Base-by-base conservation (phyloP, 345 rosid genomes). In the Excoecaria agallocha region DNA sequence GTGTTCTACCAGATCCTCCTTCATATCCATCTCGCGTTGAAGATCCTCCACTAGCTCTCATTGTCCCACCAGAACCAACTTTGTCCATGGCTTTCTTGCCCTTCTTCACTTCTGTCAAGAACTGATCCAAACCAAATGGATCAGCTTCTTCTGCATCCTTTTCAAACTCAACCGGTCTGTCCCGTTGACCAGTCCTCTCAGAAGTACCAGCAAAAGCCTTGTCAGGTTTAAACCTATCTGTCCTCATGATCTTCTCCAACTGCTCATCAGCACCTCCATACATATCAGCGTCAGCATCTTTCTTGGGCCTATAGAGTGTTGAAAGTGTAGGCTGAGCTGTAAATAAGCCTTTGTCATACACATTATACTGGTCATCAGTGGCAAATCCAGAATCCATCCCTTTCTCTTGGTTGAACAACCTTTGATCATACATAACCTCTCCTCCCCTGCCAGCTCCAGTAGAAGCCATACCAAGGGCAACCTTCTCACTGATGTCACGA, bases 331-430 rank as follows among this genome's bases (percentile, higher is more conserved):
- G 86, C 73, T 89, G 97, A 30, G 99, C 93, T 0, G 90, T 89
- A 69, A 95, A 93, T 71, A 95, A 81, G 63, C 99, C 98, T 69
- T 91, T 91, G 71, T 91, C 97, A 17, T 95, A 95, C 17, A 95
- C 87, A 17, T 90, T 93, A 83, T 95, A 95, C n/a, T 95, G 99
- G 69, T 95, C 99, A 37, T 95, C 99, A 0, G 93, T 82, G 25
- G 90, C 89, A 73, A 95, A 95, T 38, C 99, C 99, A 24, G 98
- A 95, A 73, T 85, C 97, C 99, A 93, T 93, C 66, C 99, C 99
- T 80, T 95, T 95, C 78, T 93, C 97, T 67, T 95, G 99, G 86
- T 93, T 93, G 77, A 95, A 95, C 78, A 95, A 80, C 57, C 99
- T 80, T 60, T 91, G 94, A 45, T 95, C 99, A 60, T 93, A 93